Evolutionary conservation across 176 grass and related monocot species (phyloP), one percentile per base, ranked within the genome.

Genomic region (Themeda triandra): DNA sequence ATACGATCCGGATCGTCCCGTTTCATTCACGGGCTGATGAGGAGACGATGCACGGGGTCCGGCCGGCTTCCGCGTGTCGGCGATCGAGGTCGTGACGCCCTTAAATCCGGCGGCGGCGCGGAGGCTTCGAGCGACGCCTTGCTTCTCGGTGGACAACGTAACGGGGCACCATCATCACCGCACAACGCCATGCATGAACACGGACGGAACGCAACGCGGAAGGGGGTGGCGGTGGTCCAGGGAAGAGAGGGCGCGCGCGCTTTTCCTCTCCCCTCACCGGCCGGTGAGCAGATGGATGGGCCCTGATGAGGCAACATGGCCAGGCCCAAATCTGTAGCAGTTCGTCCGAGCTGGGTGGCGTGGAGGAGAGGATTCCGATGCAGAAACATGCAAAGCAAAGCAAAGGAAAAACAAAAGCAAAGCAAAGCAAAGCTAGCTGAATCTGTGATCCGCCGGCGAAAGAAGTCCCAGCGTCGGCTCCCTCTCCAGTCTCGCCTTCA

Each of bases 301-400:
- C 44, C 66, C 74, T n/a, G 64, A 9, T 10, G 15, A 33, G 13
- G 1, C 25, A 13, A 42, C 69, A 18, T 13, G 10, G 40, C 11
- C 10, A 44, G 11, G 40, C 71, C 71, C 24, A 48, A 73, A 73
- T 29, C 42, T 73, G 25, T 31, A 72, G 69, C 40, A 48, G 4
- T 17, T 48, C 45, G 14, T 48, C 4, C 36, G 3, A 49, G 45
- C 45, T 49, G 46, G 46, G 46, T 13, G 10, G 17, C 44, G 41
- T 51, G 3, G 18, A 41, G 58, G 11, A 54, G 78, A 63, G 87
- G 83, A 82, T 78, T 86, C 73, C 88, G 15, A 90, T 58, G 73
- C 44, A 66, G 32, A 32, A 18, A 63, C 60, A 49, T 29, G 24
- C 18, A 29, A 28, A 29, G 13, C 32, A 71, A 83, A 83, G 32